Evolutionary conservation across 23 red algal species (phyloP).

Genomic region (Gracilaria domingensis): DNA sequence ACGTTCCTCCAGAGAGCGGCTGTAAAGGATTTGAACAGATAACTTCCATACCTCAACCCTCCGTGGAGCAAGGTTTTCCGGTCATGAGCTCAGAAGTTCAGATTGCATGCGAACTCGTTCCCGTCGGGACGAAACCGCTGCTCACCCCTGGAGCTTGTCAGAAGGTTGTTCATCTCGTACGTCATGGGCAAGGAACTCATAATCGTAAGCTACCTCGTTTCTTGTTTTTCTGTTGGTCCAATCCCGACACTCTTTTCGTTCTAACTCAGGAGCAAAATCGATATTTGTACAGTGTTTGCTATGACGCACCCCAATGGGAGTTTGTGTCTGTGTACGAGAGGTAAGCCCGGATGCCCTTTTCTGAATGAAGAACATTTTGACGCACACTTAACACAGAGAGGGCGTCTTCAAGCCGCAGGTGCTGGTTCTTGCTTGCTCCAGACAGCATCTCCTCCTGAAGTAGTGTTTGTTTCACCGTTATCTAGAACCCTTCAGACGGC

Average conservation of each 20-base stretch:
- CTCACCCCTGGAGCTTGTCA: conserved; percentile 44
- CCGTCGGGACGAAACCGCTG: conserved; percentile 6
- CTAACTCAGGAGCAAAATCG: neutral
- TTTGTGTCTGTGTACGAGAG: conserved; percentile 33
- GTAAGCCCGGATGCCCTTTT: conserved; percentile 47
- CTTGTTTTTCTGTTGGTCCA: neutral
- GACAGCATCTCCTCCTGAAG: conserved; percentile 36
- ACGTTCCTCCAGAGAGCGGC: neutral
- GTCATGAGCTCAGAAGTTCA: conserved; percentile 35
- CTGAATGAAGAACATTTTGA: conserved; percentile 62
- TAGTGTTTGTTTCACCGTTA: conserved; percentile 77
- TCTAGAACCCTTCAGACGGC: conserved; percentile 70
- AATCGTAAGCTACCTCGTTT: conserved; percentile 50
- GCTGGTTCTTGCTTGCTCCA: conserved; percentile 52
- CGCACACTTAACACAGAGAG: conserved; percentile 55
- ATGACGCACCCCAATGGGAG: conserved; percentile 29
- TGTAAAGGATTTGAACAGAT: neutral
- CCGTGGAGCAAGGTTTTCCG: neutral
- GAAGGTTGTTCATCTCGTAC: conserved; percentile 74
- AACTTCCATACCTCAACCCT: neutral
- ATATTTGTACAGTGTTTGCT: conserved; percentile 13
- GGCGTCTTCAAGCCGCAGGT: conserved; percentile 62
- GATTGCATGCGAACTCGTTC: conserved; percentile 54
- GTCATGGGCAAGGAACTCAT: conserved; percentile 79
- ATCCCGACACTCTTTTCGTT: neutral